Evolutionary conservation across 495 filamentous ascomycete genomes (phyloP).

Genomic region (Aspergillus avenaceus): DNA sequence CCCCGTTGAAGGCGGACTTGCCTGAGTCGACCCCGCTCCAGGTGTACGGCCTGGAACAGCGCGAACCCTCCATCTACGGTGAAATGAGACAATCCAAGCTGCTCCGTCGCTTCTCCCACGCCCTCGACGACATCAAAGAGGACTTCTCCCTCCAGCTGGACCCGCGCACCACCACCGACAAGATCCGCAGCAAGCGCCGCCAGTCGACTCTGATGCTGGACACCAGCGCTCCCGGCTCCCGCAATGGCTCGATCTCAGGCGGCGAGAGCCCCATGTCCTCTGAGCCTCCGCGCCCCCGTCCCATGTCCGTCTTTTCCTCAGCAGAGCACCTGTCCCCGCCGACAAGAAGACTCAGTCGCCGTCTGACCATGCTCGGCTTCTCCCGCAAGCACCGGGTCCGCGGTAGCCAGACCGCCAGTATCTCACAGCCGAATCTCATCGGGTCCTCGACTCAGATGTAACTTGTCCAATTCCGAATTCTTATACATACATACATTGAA

Average conservation of each 20-base stretch:
- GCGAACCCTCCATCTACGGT: slow-evolving; percentile 29
- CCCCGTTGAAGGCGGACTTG: slow-evolving; percentile 28
- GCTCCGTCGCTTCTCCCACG: slow-evolving; percentile 36
- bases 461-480: not conserved
- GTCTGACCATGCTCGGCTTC: slow-evolving; percentile 25
- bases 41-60: slow-evolving; percentile 37
- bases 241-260: slow-evolving; percentile 6
- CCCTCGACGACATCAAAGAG: slow-evolving; percentile 40
- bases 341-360: slow-evolving; percentile 21
- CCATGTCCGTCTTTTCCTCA: slow-evolving; percentile 28
- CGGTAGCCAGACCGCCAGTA: slow-evolving; percentile 20
- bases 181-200: slow-evolving; percentile 21
- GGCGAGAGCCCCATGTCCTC: slow-evolving; percentile 4
- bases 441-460: slow-evolving; percentile 31
- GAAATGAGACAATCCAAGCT: slow-evolving; percentile 28
- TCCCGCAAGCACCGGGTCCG: slow-evolving; percentile 17
- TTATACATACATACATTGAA: not conserved
- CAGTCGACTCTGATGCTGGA: slow-evolving; percentile 30
- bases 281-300: slow-evolving; percentile 18
- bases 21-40: slow-evolving; percentile 33
- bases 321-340: slow-evolving; percentile 17
- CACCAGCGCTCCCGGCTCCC: slow-evolving; percentile 2
- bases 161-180: slow-evolving; percentile 22
- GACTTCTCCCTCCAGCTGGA: slow-evolving; percentile 31
- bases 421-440: slow-evolving; percentile 39